These are phyloP conservation scores for Hibiscus tridactylites DNA, from an alignment of 345 rosid genomes.

Conservation along the genomic window DNA sequence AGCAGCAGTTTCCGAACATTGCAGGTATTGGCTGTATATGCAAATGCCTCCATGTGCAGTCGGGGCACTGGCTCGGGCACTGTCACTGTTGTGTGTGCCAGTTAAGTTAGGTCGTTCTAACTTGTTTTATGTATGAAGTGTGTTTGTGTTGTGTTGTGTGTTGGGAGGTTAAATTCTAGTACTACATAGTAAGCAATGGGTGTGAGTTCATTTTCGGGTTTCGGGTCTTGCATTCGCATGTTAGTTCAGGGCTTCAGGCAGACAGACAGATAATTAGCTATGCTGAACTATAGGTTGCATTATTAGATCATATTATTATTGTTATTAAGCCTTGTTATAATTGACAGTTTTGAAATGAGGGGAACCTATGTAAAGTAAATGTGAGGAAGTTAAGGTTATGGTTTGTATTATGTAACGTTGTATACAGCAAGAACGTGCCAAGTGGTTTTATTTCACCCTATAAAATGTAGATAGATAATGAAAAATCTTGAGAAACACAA, in stretches of 20 bases:
- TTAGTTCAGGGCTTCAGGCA: not conserved
- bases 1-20: constrained; percentile 21
- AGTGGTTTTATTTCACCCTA: not conserved
- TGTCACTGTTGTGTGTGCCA: constrained; percentile 17
- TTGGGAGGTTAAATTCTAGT: constrained; percentile 14
- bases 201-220: not conserved
- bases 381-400: not conserved
- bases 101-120: constrained; percentile 25
- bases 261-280: not conserved
- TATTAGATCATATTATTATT: not conserved
- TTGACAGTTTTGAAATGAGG: not conserved
- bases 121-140: constrained; percentile 31
- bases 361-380: not conserved
- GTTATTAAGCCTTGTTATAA: not conserved
- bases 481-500: no score
- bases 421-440: no score
- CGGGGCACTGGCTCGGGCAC: constrained; percentile 36
- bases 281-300: not conserved
- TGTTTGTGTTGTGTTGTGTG: constrained; percentile 22
- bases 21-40: constrained; percentile 24
- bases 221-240: not conserved
- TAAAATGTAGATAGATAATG: no score
- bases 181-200: constrained; percentile 1
- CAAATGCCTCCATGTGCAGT: constrained; percentile 30
- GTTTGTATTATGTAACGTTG: not conserved